These are phyloP conservation scores for Talaromyces wortmannii DNA, from an alignment of 495 filamentous ascomycete species.

Conservation along the genomic window DNA sequence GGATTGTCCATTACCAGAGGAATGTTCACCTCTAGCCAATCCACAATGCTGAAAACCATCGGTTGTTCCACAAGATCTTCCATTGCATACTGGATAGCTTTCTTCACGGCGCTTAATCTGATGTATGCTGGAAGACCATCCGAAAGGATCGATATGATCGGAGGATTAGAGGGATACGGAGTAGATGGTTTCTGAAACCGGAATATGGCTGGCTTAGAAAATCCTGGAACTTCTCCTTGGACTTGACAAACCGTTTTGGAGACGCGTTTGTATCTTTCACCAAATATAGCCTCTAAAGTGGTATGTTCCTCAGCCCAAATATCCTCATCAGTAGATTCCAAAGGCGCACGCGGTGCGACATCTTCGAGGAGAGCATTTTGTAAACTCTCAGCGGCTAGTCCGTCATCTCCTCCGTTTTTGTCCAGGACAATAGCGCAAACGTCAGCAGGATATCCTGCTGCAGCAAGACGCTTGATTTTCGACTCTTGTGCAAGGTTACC, in stretches of 20 bases:
- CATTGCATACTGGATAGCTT: conserved; percentile 60
- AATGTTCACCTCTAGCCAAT: conserved; percentile 82
- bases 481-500: conserved; percentile 72
- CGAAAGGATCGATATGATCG: conserved; percentile 63
- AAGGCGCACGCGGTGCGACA: not conserved
- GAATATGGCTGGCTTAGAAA: conserved; percentile 30
- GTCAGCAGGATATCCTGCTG: conserved; percentile 77
- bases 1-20: conserved; percentile 71
- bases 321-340: conserved; percentile 19
- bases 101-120: conserved; percentile 79
- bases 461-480: conserved; percentile 71
- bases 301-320: conserved; percentile 82
- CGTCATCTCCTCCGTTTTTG: conserved; percentile 61
- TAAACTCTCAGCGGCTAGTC: conserved; percentile 67
- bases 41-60: conserved; percentile 82
- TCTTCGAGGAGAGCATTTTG: conserved; percentile 56
- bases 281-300: conserved; percentile 75
- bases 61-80: conserved; percentile 67
- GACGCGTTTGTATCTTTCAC: conserved; percentile 49
- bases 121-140: conserved; percentile 81
- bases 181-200: conserved; percentile 43
- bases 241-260: conserved; percentile 60
- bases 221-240: conserved; percentile 34
- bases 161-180: conserved; percentile 67
- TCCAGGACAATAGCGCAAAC: conserved; percentile 72